Percentiles rank a stretch among this genome's conserved stretches.
Evolutionary conservation across 2,329 filamentous ascomycete genomes (phyloP).

Genomic region (Immersiporthe knoxdaviesiana): DNA sequence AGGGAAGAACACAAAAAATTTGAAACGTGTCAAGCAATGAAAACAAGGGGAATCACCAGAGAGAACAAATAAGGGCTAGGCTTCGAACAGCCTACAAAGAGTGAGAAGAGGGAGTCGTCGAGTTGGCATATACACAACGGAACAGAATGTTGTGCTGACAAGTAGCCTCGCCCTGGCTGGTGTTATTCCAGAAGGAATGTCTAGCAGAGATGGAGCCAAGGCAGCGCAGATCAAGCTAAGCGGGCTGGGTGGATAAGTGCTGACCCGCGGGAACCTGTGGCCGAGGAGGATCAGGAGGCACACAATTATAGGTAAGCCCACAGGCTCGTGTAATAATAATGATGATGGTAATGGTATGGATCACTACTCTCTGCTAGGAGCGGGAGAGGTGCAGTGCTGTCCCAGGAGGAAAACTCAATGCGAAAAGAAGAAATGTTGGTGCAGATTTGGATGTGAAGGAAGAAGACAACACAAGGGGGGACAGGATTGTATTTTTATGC

Average conservation of each 20-base stretch:
- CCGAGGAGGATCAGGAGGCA: conserved; percentile 17
- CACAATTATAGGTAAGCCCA: too few species aligned
- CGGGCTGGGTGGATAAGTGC: conserved; percentile 22
- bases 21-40: too few species aligned
- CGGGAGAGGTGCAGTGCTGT: too few species aligned
- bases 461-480: background rate
- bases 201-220: conserved; percentile 17
- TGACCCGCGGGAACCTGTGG: conserved; percentile 16
- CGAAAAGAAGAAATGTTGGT: background rate
- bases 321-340: background rate
- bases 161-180: conserved; percentile 5
- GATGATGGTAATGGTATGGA: too few species aligned
- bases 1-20: too few species aligned
- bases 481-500: background rate
- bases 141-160: conserved; percentile 16
- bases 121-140: conserved; percentile 7
- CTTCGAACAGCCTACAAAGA: background rate
- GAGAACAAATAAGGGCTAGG: background rate
- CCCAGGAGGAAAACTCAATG: too few species aligned
- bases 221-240: background rate
- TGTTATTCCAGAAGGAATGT: background rate
- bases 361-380: background rate
- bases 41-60: too few species aligned
- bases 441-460: background rate
- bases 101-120: background rate